Conservation (phyloP, 345 rosid genomes). For the Pistacia integerrima region DNA sequence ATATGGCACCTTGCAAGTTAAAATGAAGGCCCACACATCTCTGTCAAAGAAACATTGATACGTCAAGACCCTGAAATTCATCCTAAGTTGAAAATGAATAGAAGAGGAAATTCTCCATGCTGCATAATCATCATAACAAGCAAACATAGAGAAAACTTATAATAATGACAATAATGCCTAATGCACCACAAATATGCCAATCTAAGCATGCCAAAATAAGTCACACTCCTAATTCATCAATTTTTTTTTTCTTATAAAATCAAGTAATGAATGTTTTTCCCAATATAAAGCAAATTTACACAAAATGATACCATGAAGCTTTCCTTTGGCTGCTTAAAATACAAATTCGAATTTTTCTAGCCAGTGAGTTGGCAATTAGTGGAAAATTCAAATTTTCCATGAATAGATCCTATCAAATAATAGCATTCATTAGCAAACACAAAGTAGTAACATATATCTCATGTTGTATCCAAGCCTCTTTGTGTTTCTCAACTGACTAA, state of each 20-base stretch:
- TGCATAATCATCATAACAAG: background rate
- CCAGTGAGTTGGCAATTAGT: background rate
- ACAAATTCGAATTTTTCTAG: background rate
- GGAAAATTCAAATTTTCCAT: background rate
- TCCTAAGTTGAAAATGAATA: constrained; percentile 4
- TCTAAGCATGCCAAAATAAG: background rate
- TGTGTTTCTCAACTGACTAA: background rate
- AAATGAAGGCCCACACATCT: constrained; percentile 96
- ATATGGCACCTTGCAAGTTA: constrained; percentile 89
- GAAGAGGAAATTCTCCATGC: background rate
- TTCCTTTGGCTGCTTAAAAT: background rate
- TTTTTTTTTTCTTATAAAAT: background rate
- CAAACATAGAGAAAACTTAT: background rate
- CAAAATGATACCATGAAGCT: background rate
- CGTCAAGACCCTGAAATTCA: constrained; percentile 22
- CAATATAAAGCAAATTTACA: background rate
- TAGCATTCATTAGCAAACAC: background rate
- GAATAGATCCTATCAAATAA: background rate
- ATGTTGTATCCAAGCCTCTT: background rate
- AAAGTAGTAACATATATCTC: background rate
- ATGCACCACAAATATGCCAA: background rate
- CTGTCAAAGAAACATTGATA: constrained; percentile 46
- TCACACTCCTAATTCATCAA: background rate
- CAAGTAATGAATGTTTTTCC: background rate
- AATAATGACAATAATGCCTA: background rate